These are phyloP conservation scores for Coriolopsis trogii DNA, from an alignment of 1,284 basidiomycete species.

Conservation along the genomic window DNA sequence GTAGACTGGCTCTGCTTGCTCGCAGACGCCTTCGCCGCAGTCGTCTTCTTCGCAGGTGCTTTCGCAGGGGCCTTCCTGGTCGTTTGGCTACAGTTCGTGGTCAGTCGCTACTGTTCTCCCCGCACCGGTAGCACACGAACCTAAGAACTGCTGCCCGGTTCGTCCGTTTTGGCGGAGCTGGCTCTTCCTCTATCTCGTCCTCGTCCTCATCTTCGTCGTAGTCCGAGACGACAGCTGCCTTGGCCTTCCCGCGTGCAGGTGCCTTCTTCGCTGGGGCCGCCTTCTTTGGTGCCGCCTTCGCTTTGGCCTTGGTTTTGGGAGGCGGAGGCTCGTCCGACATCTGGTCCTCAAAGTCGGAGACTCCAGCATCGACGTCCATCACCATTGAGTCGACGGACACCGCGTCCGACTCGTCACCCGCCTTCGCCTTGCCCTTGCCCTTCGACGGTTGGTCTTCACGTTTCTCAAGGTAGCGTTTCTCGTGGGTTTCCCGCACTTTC, in stretches of 20 bases:
- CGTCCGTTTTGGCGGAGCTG: slow-evolving; percentile 55
- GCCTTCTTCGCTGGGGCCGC: slow-evolving; percentile 8
- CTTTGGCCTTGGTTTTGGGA: slow-evolving; percentile 50
- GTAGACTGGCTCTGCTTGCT: slow-evolving; percentile 54
- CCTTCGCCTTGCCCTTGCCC: slow-evolving; percentile 50
- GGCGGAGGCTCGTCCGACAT: slow-evolving; percentile 55
- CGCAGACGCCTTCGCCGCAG: slow-evolving; percentile 22
- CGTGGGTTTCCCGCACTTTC: slow-evolving; percentile 68
- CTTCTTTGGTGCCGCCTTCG: slow-evolving; percentile 31
- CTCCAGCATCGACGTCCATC: slow-evolving; percentile 31
- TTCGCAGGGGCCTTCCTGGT: slow-evolving; percentile 49
- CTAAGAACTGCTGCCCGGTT: slow-evolving; percentile 67
- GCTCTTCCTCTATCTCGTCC: slow-evolving; percentile 61
- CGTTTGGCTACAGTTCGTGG: slow-evolving; percentile 38
- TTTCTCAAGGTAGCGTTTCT: slow-evolving; percentile 58
- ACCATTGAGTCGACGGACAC: slow-evolving; percentile 79
- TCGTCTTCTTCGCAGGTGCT: slow-evolving; percentile 59
- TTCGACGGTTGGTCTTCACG: slow-evolving; percentile 28
- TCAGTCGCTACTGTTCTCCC: no score
- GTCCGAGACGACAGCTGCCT: slow-evolving; percentile 30
- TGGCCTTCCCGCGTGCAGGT: slow-evolving; percentile 8
- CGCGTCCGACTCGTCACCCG: slow-evolving; percentile 48
- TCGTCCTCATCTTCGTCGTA: slow-evolving; percentile 61
- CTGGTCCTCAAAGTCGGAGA: slow-evolving; percentile 30
- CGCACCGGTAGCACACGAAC: slow-evolving; percentile 36